These are phyloP conservation scores for Gilbertella persicaria DNA, from an alignment of 371 early-diverging fungal genomes.

Conservation along the genomic window DNA sequence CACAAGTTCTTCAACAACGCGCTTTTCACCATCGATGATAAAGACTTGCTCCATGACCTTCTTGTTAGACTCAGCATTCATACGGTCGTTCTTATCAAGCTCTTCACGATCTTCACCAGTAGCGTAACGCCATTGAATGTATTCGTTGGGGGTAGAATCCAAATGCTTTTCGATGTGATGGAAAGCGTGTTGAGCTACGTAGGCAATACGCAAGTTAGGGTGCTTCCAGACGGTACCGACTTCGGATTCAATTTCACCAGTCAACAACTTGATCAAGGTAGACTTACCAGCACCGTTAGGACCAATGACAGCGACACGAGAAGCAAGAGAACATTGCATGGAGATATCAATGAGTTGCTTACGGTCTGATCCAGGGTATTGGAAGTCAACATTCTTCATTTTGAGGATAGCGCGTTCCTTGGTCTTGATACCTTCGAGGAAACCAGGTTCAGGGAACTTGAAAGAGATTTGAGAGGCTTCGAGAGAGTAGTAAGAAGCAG, in stretches of 20 bases:
- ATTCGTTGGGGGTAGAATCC: constrained; percentile 80
- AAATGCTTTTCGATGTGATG: constrained; percentile 84
- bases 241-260: constrained; percentile 72
- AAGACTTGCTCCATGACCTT: constrained; percentile 63
- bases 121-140: constrained; percentile 86
- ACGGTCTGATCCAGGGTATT: constrained; percentile 63
- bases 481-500: constrained; percentile 74
- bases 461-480: constrained; percentile 59
- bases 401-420: constrained; percentile 71
- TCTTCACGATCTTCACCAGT: constrained; percentile 83
- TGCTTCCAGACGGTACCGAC: constrained; percentile 75
- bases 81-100: constrained; percentile 64
- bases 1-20: constrained; percentile 58
- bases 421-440: constrained; percentile 74
- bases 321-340: constrained; percentile 65
- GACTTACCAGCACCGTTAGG: constrained; percentile 81
- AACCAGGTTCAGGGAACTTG: constrained; percentile 73
- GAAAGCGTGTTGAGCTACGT: constrained; percentile 91
- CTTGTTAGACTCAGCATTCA: constrained; percentile 65
- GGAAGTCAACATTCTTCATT: constrained; percentile 66
- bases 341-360: constrained; percentile 59
- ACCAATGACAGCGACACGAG: constrained; percentile 76
- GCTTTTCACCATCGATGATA: constrained; percentile 67
- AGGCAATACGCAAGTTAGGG: constrained; percentile 81
- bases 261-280: constrained; percentile 83